These are phyloP conservation scores for Microbotryum silenes-acaulis DNA, from an alignment of 1,284 basidiomycete species.

Conservation along the genomic window DNA sequence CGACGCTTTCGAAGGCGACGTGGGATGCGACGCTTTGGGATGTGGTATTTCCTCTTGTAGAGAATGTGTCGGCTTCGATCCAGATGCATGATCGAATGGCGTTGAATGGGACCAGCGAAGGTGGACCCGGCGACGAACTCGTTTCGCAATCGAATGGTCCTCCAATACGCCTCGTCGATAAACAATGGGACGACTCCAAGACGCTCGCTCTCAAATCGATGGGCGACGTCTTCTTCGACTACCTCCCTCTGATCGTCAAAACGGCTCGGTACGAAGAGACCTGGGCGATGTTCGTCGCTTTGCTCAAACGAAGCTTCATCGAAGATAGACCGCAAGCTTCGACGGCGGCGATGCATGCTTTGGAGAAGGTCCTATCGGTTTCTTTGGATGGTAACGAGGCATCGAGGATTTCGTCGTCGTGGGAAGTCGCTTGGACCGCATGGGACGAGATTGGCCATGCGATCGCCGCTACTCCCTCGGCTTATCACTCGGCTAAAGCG, in stretches of 20 bases:
- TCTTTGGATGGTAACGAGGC: slow-evolving; percentile 46
- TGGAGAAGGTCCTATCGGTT: slow-evolving; percentile 60
- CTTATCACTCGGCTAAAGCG: slow-evolving; percentile 13
- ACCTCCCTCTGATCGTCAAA: slow-evolving; percentile 64
- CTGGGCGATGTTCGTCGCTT: slow-evolving; percentile 63
- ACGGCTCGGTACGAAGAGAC: slow-evolving; percentile 60
- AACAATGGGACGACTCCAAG: slow-evolving; percentile 75
- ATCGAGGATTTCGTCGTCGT: slow-evolving; percentile 46
- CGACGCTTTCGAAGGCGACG: slow-evolving; percentile 63
- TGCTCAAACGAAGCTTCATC: slow-evolving; percentile 61
- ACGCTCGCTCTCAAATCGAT: slow-evolving; percentile 76
- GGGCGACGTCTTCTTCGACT: slow-evolving; percentile 73
- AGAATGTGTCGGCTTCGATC: slow-evolving; percentile 47
- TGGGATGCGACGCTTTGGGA: slow-evolving; percentile 87
- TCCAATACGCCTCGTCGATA: slow-evolving; percentile 29
- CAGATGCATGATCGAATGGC: slow-evolving; percentile 1
- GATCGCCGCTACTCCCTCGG: slow-evolving; percentile 35
- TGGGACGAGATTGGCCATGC: slow-evolving; percentile 60
- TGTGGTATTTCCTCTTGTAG: slow-evolving; percentile 79
- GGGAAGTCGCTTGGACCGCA: slow-evolving; percentile 59
- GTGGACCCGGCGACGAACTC: slow-evolving; percentile 6
- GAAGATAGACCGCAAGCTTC: slow-evolving; percentile 61
- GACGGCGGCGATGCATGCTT: slow-evolving; percentile 67
- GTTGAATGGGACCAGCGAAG: slow-evolving; percentile 6
- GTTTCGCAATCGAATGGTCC: slow-evolving; percentile 26